Base-by-base conservation (phyloP, 306 rosid genomes). In the Ormosia emarginata region DNA sequence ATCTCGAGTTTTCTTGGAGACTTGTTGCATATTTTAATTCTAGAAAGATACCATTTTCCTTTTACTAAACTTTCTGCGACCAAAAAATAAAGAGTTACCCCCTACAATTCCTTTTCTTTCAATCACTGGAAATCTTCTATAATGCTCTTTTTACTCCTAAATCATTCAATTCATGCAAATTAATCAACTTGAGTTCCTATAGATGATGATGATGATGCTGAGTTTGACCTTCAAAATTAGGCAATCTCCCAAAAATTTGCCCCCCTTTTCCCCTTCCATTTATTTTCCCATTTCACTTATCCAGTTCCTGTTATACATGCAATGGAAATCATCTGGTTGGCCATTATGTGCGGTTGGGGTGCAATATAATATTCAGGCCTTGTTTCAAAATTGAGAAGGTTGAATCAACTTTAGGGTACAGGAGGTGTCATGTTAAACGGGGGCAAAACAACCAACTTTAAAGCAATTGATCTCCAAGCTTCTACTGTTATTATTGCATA, bases 361-460 rank as follows among this genome's bases (percentile, higher is more conserved):
- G 87, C 29, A 65, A 12, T 82, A 68, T 13, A 56, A 76, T 29
- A 65, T 74, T 73, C 33, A 49, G 74, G 71, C 63, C 67, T 12
- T 39, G 64, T 79, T 76, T 66, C 55, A 53, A 75, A 78, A 66
- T 71, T 76, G 69, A 57, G 63, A 52, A 76, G 74, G 5, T 71
- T 89, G 94, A 84, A 82, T 79, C 81, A 82, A 75, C 94, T 90
- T 92, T 90, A 82, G 90, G 94, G 89, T 81, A 89, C 94, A 88
- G 4, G 74, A 46, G 55, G 85, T 88, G 89, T 75, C 81, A 17
- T 66, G 55, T 18, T 82, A 89, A 79, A 76, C 59, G 90, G 91
- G 75, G 89, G 84, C 91, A 87, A 70, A 82, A 83, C 68, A 88
- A 88, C 88, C 78, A 32, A 76, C 57, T 83, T 81, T 24, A 24